A percentile compares a stretch with the other conserved stretches of the same genome.
Conservation (phyloP, 495 filamentous ascomycete species). For the Penicillium roqueforti region DNA sequence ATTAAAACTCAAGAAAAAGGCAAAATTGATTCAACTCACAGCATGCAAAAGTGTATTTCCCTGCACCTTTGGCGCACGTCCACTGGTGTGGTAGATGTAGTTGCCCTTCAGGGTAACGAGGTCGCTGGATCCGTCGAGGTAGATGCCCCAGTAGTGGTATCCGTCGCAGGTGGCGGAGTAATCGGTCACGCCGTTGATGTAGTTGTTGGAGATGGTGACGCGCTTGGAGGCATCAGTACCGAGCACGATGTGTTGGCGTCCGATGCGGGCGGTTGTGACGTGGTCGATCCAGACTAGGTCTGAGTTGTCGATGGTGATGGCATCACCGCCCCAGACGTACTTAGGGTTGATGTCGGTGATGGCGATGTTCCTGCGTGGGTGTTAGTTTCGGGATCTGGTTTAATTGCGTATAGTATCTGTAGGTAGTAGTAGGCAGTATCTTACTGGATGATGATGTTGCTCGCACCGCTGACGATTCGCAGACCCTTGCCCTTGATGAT, state of each 20-base stretch:
- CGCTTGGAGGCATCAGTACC: slow-evolving; percentile 38
- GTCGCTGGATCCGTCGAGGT: slow-evolving; percentile 39
- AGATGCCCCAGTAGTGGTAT: slow-evolving; percentile 47
- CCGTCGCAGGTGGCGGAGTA: slow-evolving; percentile 44
- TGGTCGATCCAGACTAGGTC: slow-evolving; percentile 49
- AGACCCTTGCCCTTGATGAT: slow-evolving; percentile 45
- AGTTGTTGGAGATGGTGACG: slow-evolving; percentile 46
- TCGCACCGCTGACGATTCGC: slow-evolving; percentile 40
- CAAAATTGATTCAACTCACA: slow-evolving; percentile 10
- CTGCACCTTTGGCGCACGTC: slow-evolving; percentile 42
- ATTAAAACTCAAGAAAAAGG: background rate
- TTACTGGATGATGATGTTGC: slow-evolving; percentile 47
- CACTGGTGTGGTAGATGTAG: slow-evolving; percentile 45
- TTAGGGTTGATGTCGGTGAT: slow-evolving; percentile 47
- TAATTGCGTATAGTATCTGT: background rate
- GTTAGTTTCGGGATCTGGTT: background rate
- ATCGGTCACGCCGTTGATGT: slow-evolving; percentile 37
- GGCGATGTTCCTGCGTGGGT: slow-evolving; percentile 35
- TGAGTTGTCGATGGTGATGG: slow-evolving; percentile 39
- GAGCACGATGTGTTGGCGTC: slow-evolving; percentile 45
- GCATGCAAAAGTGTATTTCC: slow-evolving; percentile 43
- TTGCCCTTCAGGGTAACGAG: slow-evolving; percentile 44
- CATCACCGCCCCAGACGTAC: slow-evolving; percentile 50
- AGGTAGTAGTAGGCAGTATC: background rate
- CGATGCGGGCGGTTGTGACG: slow-evolving; percentile 44